These are phyloP conservation scores for Senecio squalidus DNA, from an alignment of 140 eudicot genomes.

Conservation along the genomic window DNA sequence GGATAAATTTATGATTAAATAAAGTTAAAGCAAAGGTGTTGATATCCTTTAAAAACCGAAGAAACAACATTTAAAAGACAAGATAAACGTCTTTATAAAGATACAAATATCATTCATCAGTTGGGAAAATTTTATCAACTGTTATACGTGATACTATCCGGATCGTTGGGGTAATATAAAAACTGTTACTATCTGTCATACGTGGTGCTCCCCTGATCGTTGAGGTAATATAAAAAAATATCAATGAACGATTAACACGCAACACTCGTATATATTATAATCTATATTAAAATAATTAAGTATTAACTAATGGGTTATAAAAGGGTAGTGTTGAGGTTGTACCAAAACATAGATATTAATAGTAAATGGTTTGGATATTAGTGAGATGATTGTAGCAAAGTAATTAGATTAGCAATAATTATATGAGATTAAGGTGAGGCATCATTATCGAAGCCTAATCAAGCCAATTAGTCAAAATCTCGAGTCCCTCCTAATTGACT, in stretches of 20 bases:
- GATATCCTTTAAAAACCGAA: background rate
- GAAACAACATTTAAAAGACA: too few species aligned
- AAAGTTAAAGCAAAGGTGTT: slow-evolving; percentile 24
- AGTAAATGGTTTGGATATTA: slow-evolving; percentile 16
- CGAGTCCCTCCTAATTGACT: slow-evolving; percentile 34
- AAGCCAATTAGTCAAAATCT: slow-evolving; percentile 32
- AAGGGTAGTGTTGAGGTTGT: slow-evolving; percentile 26
- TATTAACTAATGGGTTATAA: background rate
- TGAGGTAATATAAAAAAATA: background rate
- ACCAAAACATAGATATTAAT: slow-evolving; percentile 22
- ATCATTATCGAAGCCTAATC: slow-evolving; percentile 33
- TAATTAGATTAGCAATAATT: slow-evolving; percentile 18
- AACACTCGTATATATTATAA: slow-evolving; percentile 10
- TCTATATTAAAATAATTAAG: background rate
- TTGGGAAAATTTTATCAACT: too few species aligned
- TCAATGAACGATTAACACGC: slow-evolving; percentile 1
- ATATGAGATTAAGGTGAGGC: slow-evolving; percentile 32
- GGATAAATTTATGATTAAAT: slow-evolving; percentile 17
- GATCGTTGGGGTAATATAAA: too few species aligned
- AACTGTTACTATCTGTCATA: background rate
- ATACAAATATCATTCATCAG: too few species aligned
- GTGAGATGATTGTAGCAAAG: slow-evolving; percentile 13
- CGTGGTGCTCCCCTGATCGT: slow-evolving; percentile 7
- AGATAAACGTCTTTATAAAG: too few species aligned
- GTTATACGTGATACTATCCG: too few species aligned